Evolutionary conservation across 805 yeast genomes (phyloP), one percentile per base, ranked within the genome.

Genomic region (Wickerhamiella kazuoi): DNA sequence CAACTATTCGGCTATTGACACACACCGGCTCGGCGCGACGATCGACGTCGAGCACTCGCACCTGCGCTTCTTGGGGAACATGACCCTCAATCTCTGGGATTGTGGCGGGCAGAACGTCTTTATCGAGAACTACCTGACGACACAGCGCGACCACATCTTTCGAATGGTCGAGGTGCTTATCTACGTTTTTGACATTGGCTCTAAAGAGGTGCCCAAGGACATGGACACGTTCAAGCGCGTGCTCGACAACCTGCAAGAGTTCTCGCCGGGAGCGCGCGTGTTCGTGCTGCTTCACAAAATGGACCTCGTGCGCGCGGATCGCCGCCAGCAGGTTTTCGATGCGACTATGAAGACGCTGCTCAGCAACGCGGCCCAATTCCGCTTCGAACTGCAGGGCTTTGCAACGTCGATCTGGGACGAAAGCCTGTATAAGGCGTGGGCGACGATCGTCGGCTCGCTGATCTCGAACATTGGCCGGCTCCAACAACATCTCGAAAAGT

Each of bases 341-440:
- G 73, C 81, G 17, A 83, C 87, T 79, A 79, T 83, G 79, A 74
- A 72, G 38, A 80, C 79, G 50, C 61, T 90, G 44, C 78, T 76
- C 48, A 75, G 72, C 36, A 78, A 81, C 14, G 77, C 93, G 3
- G 65, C 71, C 39, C 81, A 82, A 16, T 76, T 61, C 51, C 68
- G 71, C 2, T 82, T 83, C 59, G 64, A 71, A 35, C 63, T 83
- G 34, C 70, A 72, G 14, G 96, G 96, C 2, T 87, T 84, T 54
- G 87, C 95, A 4, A 90, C 97, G 0, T 81, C 94, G 1, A 87
- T 87, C 41, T 87, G 97, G 97, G 96, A 87, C 60, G 97, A 87
- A 57, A 75, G 87, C 52, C 64, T 87, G 42, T 90, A 87, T 57
- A 86, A 80, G 56, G 98, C 98, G 1, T 90, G 98, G 98, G 81